A percentile compares a stretch with the other conserved stretches of the same genome.
Conservation (phyloP, 1,139 yeast genomes). For the Candida sp. region DNA sequence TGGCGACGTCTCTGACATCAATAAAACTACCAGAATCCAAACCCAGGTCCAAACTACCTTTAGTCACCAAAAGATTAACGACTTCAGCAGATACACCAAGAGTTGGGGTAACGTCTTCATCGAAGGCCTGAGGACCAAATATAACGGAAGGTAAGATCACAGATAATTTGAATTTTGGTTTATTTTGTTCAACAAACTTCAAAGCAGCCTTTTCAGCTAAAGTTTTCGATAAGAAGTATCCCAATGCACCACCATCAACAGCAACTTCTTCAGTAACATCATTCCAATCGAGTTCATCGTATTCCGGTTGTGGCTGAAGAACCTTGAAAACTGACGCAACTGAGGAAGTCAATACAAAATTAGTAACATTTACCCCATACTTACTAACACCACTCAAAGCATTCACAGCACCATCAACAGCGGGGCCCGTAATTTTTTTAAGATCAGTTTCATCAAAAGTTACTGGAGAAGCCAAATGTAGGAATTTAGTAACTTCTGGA, state of each 20-base stretch:
- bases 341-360: conserved; percentile 21
- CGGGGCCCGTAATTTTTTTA: too few species aligned
- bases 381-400: conserved; percentile 20
- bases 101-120: conserved; percentile 3
- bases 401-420: conserved; percentile 29
- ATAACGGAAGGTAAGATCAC: conserved; percentile 21
- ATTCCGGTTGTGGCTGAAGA: conserved; percentile 8
- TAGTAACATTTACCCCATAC: conserved; percentile 18
- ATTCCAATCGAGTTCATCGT: background rate
- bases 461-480: too few species aligned
- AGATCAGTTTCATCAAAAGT: too few species aligned
- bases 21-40: conserved; percentile 19
- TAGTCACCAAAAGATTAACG: conserved; percentile 12
- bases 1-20: conserved; percentile 41
- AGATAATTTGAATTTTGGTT: background rate
- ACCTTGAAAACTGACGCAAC: conserved; percentile 13
- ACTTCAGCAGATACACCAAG: conserved; percentile 16
- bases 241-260: background rate
- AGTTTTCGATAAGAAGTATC: background rate
- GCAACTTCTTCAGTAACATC: background rate
- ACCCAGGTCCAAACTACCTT: conserved; percentile 11
- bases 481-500: too few species aligned
- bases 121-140: conserved; percentile 39
- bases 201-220: conserved; percentile 46
- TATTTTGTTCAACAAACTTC: conserved; percentile 29